phyloP scores from a whole-genome alignment of 305 asterid genomes.

The Lippia alba region DNA sequence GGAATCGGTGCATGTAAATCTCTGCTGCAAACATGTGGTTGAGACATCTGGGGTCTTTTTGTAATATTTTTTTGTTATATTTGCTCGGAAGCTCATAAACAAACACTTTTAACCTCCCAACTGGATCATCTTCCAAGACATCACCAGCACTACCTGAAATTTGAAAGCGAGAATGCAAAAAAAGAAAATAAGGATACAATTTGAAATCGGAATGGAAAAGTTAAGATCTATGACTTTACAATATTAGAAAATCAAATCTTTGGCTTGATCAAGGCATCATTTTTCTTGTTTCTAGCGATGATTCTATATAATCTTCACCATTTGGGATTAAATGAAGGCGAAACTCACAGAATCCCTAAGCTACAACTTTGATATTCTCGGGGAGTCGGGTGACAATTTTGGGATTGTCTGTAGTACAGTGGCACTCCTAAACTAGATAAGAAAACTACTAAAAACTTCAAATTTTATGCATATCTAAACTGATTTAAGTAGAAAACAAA shows the following conservation, averaged over 20 bases:
- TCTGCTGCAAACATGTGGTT: slow-evolving; percentile 78
- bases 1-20: slow-evolving; percentile 67
- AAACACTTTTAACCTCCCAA: slow-evolving; percentile 67
- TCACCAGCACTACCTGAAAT: slow-evolving; percentile 74
- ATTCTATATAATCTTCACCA: neutral
- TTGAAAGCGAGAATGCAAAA: neutral
- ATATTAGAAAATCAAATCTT: neutral
- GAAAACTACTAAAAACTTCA: neutral
- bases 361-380: neutral
- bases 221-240: neutral
- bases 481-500: neutral
- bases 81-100: slow-evolving; percentile 75
- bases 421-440: neutral
- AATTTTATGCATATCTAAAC: neutral
- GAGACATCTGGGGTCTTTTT: slow-evolving; percentile 68
- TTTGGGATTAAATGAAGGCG: neutral
- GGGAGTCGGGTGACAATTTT: neutral
- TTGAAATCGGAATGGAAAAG: neutral
- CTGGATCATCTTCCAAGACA: slow-evolving; percentile 76
- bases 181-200: neutral
- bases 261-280: neutral
- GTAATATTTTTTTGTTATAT: slow-evolving; percentile 65
- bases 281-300: neutral
- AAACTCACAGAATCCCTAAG: neutral
- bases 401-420: neutral